A percentile compares a stretch with the other conserved stretches of the same genome.
These are phyloP conservation scores for Euphrasia arctica DNA, from an alignment of 305 asterid genomes.

Conservation along the genomic window DNA sequence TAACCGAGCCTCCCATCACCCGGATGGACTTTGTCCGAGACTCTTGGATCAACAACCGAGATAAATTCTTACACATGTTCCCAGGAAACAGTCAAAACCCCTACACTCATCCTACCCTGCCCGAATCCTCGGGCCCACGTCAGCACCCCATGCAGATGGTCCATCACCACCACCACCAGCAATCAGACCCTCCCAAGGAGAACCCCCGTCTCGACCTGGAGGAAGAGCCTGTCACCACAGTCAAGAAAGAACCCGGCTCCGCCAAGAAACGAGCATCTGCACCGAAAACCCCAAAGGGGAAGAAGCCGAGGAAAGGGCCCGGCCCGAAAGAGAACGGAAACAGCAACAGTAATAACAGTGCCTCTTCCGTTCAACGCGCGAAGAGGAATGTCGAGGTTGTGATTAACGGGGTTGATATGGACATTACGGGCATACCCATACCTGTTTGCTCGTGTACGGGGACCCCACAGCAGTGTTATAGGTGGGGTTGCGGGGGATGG, in stretches of 20 bases:
- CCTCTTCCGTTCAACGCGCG: constrained; percentile 50
- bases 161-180: constrained; percentile 47
- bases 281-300: constrained; percentile 64
- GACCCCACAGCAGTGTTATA: constrained; percentile 87
- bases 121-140: constrained; percentile 68
- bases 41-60: constrained; percentile 81
- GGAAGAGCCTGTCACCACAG: constrained; percentile 30
- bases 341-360: constrained; percentile 33
- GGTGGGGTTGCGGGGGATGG: constrained; percentile 99
- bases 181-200: constrained; percentile 54
- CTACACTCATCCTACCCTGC: constrained; percentile 40
- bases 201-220: constrained; percentile 36
- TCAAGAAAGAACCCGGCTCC: constrained; percentile 38
- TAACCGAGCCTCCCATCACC: constrained; percentile 54
- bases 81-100: constrained; percentile 41
- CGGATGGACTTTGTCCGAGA: constrained; percentile 81
- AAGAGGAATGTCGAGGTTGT: constrained; percentile 78
- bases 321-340: constrained; percentile 56
- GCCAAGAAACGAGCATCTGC: constrained; percentile 53
- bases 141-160: constrained; percentile 56
- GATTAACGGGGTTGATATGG: constrained; percentile 87
- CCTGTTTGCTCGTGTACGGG: constrained; percentile 98
- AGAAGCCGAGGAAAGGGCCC: constrained; percentile 62
- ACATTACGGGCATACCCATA: constrained; percentile 82
- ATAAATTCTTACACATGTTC: constrained; percentile 72